Evolutionary conservation across 208 protist genomes (phyloP).

Genomic region (Leishmania tropica): DNA sequence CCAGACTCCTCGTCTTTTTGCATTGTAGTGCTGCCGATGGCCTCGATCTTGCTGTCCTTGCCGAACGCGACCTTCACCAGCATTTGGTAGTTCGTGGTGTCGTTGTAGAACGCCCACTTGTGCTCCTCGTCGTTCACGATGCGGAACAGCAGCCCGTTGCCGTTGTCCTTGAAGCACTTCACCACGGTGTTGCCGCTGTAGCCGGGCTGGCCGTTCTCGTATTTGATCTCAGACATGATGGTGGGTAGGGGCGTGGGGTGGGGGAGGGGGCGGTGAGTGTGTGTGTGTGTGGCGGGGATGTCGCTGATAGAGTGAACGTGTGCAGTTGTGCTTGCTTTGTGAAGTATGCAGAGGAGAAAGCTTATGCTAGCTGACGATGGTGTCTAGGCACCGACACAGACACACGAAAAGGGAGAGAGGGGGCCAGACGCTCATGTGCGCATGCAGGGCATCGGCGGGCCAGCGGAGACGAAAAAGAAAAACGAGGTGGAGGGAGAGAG

Average conservation of each 20-base stretch:
- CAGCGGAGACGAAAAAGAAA: background rate
- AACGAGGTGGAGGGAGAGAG: background rate
- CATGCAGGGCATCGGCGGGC: background rate
- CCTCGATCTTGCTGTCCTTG: conserved; percentile 67
- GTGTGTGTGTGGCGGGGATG: background rate
- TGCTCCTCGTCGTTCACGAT: conserved; percentile 78
- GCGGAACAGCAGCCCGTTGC: conserved; percentile 85
- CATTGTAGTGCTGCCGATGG: conserved; percentile 65
- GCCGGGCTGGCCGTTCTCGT: conserved; percentile 66
- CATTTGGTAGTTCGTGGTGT: conserved; percentile 82
- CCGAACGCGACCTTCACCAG: conserved; percentile 72
- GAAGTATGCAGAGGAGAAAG: background rate
- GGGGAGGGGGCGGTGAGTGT: background rate
- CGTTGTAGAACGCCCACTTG: conserved; percentile 89
- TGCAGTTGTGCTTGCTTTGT: background rate
- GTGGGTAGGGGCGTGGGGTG: background rate
- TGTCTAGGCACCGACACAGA: background rate
- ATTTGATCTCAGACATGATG: conserved; percentile 57
- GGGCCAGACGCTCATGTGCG: background rate
- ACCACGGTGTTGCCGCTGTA: conserved; percentile 56
- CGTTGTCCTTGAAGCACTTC: conserved; percentile 84
- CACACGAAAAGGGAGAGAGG: background rate
- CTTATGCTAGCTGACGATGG: background rate
- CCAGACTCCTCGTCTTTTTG: conserved; percentile 46
- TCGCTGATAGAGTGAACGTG: background rate